Percentiles rank a stretch among this genome's conserved stretches.
phyloP scores from a whole-genome alignment of 257 asterid species.

The Nyctanthes arbortristis region DNA sequence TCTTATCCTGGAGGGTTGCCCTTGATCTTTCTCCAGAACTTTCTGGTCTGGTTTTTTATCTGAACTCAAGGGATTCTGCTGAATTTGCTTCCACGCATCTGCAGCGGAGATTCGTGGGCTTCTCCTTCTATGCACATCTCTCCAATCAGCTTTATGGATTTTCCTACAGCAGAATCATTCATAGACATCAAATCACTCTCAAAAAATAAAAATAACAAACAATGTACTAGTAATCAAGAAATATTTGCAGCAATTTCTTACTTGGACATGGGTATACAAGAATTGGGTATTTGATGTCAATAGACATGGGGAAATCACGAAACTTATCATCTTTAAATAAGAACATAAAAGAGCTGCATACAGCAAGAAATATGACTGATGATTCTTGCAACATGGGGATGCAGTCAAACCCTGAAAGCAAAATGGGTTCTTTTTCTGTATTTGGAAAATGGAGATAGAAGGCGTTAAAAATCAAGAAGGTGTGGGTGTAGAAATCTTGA shows the following conservation, averaged over 20 bases:
- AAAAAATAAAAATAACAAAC: neutral
- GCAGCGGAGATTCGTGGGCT: slow-evolving; percentile 59
- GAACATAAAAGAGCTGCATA: slow-evolving; percentile 1
- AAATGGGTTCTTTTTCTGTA: neutral
- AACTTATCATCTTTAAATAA: neutral
- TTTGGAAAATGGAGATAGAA: neutral
- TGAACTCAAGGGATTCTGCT: slow-evolving; percentile 1
- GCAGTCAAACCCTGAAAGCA: too few species aligned
- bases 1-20: slow-evolving; percentile 20
- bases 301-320: neutral
- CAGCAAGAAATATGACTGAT: neutral
- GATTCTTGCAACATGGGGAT: neutral
- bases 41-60: neutral
- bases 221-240: neutral
- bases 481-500: neutral
- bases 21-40: neutral
- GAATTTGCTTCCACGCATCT: slow-evolving; percentile 34
- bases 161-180: slow-evolving; percentile 13
- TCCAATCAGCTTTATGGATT: slow-evolving; percentile 13
- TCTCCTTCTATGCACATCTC: slow-evolving; percentile 45
- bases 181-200: neutral
- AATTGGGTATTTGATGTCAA: neutral
- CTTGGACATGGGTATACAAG: slow-evolving; percentile 23
- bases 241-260: slow-evolving; percentile 4
- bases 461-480: neutral